These are phyloP conservation scores for Lepiota brunneoincarnata DNA, from an alignment of 768 basidiomycete genomes.

Conservation along the genomic window DNA sequence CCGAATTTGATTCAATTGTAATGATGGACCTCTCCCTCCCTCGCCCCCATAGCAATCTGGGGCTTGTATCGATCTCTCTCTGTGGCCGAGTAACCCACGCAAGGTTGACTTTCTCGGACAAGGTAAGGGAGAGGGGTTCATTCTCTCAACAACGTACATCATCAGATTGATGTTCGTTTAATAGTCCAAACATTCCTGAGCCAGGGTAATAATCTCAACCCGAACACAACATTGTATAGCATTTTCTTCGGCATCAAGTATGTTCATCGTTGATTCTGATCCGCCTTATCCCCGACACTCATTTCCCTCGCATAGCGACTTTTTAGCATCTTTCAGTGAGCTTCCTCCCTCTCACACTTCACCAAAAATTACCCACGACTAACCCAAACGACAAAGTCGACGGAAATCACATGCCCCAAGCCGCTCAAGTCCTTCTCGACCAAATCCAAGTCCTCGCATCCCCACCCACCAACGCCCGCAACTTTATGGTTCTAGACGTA, in stretches of 20 bases:
- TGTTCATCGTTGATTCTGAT: slow-evolving; percentile 11
- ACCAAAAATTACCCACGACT: background rate
- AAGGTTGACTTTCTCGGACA: slow-evolving; percentile 48
- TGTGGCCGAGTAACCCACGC: slow-evolving; percentile 51
- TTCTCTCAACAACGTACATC: background rate
- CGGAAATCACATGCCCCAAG: slow-evolving; percentile 43
- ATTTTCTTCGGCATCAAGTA: slow-evolving; percentile 58
- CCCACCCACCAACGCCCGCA: slow-evolving; percentile 48
- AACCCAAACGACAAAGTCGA: slow-evolving; percentile 29
- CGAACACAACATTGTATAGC: slow-evolving; percentile 46
- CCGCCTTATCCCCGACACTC: slow-evolving; percentile 4
- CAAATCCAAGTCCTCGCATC: slow-evolving; percentile 45
- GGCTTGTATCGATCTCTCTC: slow-evolving; percentile 42
- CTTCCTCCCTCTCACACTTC: background rate
- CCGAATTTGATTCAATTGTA: background rate
- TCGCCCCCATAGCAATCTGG: slow-evolving; percentile 31
- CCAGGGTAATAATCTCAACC: slow-evolving; percentile 42
- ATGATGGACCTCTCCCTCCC: background rate
- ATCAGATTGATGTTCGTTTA: background rate
- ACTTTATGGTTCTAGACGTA: slow-evolving; percentile 47
- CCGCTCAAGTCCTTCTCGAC: slow-evolving; percentile 38
- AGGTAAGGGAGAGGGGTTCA: slow-evolving; percentile 23
- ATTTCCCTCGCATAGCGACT: slow-evolving; percentile 32
- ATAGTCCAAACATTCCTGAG: slow-evolving; percentile 40
- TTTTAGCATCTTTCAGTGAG: slow-evolving; percentile 39